phyloP scores from a whole-genome alignment of 352 stramenopile species.

The Phytophthora ohioensis region DNA sequence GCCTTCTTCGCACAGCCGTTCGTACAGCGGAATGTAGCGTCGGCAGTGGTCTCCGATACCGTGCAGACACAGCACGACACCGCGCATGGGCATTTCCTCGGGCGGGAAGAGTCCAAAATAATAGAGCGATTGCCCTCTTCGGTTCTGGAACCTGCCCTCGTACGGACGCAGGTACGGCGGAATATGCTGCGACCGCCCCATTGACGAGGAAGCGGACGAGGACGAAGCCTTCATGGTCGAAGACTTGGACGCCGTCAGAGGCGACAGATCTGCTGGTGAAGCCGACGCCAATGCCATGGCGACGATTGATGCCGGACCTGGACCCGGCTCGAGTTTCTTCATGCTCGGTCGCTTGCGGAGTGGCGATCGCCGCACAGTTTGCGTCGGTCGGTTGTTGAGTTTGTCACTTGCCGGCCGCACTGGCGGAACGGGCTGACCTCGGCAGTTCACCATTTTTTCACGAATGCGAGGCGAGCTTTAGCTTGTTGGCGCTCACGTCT shows the following conservation, averaged over 20 bases:
- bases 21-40: conserved; percentile 55
- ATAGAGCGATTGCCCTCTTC: conserved; percentile 49
- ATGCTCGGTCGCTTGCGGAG: conserved; percentile 14
- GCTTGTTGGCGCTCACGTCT: conserved; percentile 1
- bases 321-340: conserved; percentile 23
- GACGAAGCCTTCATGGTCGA: conserved; percentile 28
- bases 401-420: conserved; percentile 4
- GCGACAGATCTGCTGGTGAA: conserved; percentile 20
- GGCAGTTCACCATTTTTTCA: conserved; percentile 43
- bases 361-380: conserved; percentile 9
- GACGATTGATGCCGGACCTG: conserved; percentile 24
- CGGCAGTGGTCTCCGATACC: conserved; percentile 63
- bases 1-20: conserved; percentile 48
- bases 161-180: conserved; percentile 32
- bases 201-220: conserved; percentile 26
- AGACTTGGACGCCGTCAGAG: conserved; percentile 20
- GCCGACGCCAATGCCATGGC: conserved; percentile 36
- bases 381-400: conserved; percentile 13
- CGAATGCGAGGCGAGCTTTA: conserved; percentile 22
- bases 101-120: conserved; percentile 60
- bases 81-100: conserved; percentile 38
- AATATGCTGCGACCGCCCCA: conserved; percentile 24
- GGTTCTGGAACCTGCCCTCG: conserved; percentile 56
- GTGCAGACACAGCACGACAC: conserved; percentile 63
- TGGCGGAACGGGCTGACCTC: conserved; percentile 26